Evolutionary conservation across 768 basidiomycete genomes (phyloP), one percentile per base, ranked within the genome.

Genomic region (Hygrocybe punicea): DNA sequence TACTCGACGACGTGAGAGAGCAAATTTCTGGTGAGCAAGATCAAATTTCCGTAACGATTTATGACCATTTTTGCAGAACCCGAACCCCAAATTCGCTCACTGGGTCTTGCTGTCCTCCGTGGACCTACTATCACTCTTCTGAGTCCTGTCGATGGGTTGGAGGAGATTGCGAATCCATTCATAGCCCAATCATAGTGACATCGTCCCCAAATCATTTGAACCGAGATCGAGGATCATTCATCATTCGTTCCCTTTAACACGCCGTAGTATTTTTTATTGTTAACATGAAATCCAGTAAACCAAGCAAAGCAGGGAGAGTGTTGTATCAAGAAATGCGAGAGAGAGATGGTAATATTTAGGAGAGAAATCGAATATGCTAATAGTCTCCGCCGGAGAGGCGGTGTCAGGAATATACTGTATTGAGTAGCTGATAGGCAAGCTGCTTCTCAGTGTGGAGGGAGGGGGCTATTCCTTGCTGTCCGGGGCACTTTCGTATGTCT

Each of bases 1-100:
- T 99, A 50, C 83, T 99, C 50, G 97, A 99, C 71, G 92, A 97
- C 58, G 93, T 98, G 6, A 83, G 87, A 65, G 97, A 99, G 73
- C 81, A 89, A 37, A 62, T 91, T 2, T 80, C 81, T 67, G 85
- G 90, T 89, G 66, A 62, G 77, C 60, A 52, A 53, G 56, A 60
- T 53, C 57, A 58, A 17, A 37, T 40, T 54, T 45, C 35, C 13
- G 16, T 55, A 44, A 45, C 35, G 49, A 39, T 34, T 11, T 17
- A 51, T 53, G 57, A 59, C 54, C 56, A 54, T 24, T 46, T 56
- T 17, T 51, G n/a, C 71, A 87, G 86, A 86, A 62, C 84, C 85
- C 21, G 80, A 88, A 62, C 81, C 79, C 16, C 81, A 80, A 48
- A 83, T 76, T 48, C 85, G 89, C 53, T 65, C 76, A 6, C 78